Evolutionary conservation across 352 stramenopile species (phyloP), one percentile per base, ranked within the genome.

Genomic region (Pythium brachiatum): DNA sequence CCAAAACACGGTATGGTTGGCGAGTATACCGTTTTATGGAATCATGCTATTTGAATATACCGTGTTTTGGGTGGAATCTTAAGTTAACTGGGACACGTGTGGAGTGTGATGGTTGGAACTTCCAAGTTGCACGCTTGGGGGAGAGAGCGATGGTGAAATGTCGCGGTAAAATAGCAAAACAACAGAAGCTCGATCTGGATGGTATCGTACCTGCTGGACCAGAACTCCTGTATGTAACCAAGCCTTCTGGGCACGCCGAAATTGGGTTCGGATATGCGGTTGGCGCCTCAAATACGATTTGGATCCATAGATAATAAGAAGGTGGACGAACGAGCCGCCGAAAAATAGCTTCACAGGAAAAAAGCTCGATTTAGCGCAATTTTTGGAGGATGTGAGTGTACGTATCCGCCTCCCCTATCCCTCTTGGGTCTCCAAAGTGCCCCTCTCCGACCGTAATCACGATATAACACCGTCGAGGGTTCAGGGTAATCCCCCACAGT

Each of bases 401-500:
- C 39, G 13, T 18, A 27, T 48, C 41, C 41, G 41, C 41, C 36
- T 39, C 36, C 21, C 53, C 34, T 51, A 51, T 6, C 53, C 34
- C 53, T 25, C 34, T 16, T 48, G 20, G 36, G 16, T 51, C 34
- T 21, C 31, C 18, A 7, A 7, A 25, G 18, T 47, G 18, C 9
- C 7, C 34, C 3, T 21, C 27, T 21, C 21, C 21, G n/a, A 59
- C 32, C 53, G 53, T 59, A 59, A 59, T 59, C 53, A 59, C 34
- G 39, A 46, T 59, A n/a, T 12, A 27, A 48, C 41, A 21, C 20
- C 7, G 8, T 7, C 11, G 18, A 27, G 41, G 41, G 41, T 27
- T 48, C 6, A 25, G 41, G 41, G 41, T 48, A 48, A 48, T 48
- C 41, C 18, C 7, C 23, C 18, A 27, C 20, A 6, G 9, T 25